Evolutionary conservation across 2,329 filamentous ascomycete species (phyloP).

Genomic region (Penicillium sp.): DNA sequence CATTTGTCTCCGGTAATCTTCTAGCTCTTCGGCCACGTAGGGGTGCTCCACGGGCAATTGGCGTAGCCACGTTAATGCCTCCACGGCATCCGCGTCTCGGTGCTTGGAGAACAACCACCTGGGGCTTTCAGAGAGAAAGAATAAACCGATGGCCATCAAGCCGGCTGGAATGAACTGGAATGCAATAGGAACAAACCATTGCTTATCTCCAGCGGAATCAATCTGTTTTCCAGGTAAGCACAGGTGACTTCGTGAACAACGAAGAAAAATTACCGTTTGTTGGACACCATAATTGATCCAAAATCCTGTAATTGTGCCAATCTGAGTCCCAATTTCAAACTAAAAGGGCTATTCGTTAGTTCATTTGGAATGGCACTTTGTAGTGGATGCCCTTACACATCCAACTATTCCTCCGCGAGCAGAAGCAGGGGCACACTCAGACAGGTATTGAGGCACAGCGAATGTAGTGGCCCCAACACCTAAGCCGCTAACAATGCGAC

Average conservation of each 20-base stretch:
- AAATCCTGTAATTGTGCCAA: slow-evolving; percentile 40
- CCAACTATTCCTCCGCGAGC: slow-evolving; percentile 61
- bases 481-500: slow-evolving; percentile 48
- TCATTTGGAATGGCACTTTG: no score
- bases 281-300: slow-evolving; percentile 57
- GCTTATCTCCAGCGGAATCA: slow-evolving; percentile 9
- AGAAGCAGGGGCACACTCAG: slow-evolving; percentile 58
- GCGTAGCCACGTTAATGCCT: neutral
- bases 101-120: slow-evolving; percentile 61
- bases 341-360: neutral
- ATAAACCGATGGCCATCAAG: slow-evolving; percentile 45
- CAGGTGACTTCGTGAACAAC: no score
- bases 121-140: slow-evolving; percentile 80
- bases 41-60: neutral
- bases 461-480: slow-evolving; percentile 51
- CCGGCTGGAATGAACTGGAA: slow-evolving; percentile 74
- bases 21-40: neutral
- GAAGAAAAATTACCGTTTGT: slow-evolving; percentile 39
- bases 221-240: no score
- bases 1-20: neutral
- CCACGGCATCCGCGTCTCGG: neutral
- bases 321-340: slow-evolving; percentile 60
- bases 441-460: slow-evolving; percentile 59
- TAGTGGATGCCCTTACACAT: no score
- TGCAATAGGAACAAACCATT: slow-evolving; percentile 73